Percentiles rank a stretch among this genome's conserved stretches.
phyloP scores from a whole-genome alignment of 805 yeast genomes.

The Hyphopichia homilentoma region DNA sequence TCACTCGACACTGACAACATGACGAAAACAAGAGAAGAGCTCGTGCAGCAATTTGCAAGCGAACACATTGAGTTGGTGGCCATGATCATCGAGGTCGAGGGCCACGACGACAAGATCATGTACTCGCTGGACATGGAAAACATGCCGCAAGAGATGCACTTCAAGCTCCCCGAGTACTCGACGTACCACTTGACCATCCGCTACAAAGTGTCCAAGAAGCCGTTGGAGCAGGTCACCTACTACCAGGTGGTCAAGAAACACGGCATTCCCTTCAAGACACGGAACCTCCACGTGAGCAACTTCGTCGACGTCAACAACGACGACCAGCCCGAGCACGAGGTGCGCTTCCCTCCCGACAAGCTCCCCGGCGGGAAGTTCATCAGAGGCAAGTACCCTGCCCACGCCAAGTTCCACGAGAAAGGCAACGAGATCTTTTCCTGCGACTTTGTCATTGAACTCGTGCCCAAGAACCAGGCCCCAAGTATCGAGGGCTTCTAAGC shows the following conservation, averaged over 20 bases:
- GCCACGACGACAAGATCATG: conserved; percentile 17
- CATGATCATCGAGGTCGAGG: conserved; percentile 23
- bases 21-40: conserved; percentile 10
- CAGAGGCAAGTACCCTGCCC: conserved; percentile 25
- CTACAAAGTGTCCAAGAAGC: conserved; percentile 17
- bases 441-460: conserved; percentile 17
- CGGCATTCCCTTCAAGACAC: conserved; percentile 20
- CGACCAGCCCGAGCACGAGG: conserved; percentile 14
- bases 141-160: conserved; percentile 20
- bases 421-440: conserved; percentile 12
- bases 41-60: conserved; percentile 13
- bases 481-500: too few relatives aligned
- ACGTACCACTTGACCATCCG: conserved; percentile 20
- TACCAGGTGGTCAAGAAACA: conserved; percentile 25
- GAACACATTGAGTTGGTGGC: conserved; percentile 23
- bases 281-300: conserved; percentile 16
- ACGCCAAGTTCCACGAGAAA: conserved; percentile 16
- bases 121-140: conserved; percentile 22
- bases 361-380: conserved; percentile 27
- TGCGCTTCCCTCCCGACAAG: conserved; percentile 21
- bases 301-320: conserved; percentile 14
- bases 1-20: too few relatives aligned
- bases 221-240: conserved; percentile 18
- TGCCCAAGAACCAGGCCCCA: conserved; percentile 15
- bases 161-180: conserved; percentile 22